These are phyloP conservation scores for Trametes villosa DNA, from an alignment of 768 basidiomycete genomes.

Conservation along the genomic window DNA sequence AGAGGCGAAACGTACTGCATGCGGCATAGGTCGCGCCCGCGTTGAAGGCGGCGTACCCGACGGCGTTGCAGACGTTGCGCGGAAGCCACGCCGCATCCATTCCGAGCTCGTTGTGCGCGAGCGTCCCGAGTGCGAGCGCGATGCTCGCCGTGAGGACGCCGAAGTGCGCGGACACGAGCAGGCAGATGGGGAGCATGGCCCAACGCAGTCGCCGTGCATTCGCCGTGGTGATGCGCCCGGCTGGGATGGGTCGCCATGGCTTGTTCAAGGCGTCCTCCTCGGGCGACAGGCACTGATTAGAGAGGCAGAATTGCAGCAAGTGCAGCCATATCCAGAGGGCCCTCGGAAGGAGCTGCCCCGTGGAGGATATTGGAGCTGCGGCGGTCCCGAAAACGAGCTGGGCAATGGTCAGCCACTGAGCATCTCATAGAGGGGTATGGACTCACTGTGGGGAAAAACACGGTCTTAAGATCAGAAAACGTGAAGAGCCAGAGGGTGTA, in stretches of 20 bases:
- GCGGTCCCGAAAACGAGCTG: slow-evolving; percentile 29
- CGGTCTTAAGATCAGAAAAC: slow-evolving; percentile 37
- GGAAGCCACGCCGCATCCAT: slow-evolving; percentile 32
- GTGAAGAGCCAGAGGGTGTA: slow-evolving; percentile 41
- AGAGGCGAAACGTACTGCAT: slow-evolving; percentile 7
- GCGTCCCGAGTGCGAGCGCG: slow-evolving; percentile 27
- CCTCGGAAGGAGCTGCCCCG: slow-evolving; percentile 5
- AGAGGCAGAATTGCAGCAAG: slow-evolving; percentile 38
- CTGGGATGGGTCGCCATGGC: slow-evolving; percentile 44
- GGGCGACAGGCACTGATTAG: slow-evolving; percentile 35
- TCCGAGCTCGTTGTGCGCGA: slow-evolving; percentile 38
- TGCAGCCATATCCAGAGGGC: slow-evolving; percentile 38
- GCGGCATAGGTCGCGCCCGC: slow-evolving; percentile 38
- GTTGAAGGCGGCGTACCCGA: slow-evolving; percentile 40
- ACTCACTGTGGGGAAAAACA: slow-evolving; percentile 40
- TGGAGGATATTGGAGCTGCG: slow-evolving; percentile 14
- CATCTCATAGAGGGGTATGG: neutral
- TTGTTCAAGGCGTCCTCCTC: slow-evolving; percentile 41
- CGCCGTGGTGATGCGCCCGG: slow-evolving; percentile 35
- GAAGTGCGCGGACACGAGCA: slow-evolving; percentile 22
- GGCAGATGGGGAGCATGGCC: slow-evolving; percentile 36
- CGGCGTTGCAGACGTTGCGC: slow-evolving; percentile 38
- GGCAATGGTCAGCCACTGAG: neutral
- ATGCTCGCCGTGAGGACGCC: slow-evolving; percentile 25
- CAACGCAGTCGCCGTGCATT: slow-evolving; percentile 37